Percentiles rank a stretch among this genome's conserved stretches.
Evolutionary conservation across 305 asterid genomes (phyloP).

Genomic region (Solanum hybrid): DNA sequence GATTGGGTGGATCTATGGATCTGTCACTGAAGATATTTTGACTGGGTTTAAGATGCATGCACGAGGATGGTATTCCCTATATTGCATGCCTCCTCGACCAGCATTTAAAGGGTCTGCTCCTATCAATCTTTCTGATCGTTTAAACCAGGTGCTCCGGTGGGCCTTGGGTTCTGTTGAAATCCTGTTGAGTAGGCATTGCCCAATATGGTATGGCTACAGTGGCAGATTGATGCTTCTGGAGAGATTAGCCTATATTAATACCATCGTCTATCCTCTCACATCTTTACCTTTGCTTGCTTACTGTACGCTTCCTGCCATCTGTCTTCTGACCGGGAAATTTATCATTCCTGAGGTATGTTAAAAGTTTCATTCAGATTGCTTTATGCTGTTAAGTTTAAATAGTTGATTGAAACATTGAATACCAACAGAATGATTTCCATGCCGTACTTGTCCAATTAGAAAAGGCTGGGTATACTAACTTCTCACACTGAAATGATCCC

Average conservation of each 20-base stretch:
- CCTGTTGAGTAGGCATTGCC: slow-evolving; percentile 62
- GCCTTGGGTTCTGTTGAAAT: slow-evolving; percentile 66
- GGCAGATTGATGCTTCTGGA: slow-evolving; percentile 46
- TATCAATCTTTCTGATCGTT: slow-evolving; percentile 63
- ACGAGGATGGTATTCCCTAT: slow-evolving; percentile 62
- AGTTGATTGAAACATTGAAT: neutral
- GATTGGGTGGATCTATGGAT: slow-evolving; percentile 72
- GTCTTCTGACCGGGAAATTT: slow-evolving; percentile 60
- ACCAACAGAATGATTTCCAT: neutral
- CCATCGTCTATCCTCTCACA: slow-evolving; percentile 63
- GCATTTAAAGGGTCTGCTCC: slow-evolving; percentile 73
- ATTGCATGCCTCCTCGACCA: slow-evolving; percentile 62
- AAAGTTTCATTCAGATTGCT: neutral
- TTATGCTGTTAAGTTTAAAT: neutral
- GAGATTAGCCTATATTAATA: slow-evolving; percentile 60
- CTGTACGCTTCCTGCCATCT: slow-evolving; percentile 58
- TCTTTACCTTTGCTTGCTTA: slow-evolving; percentile 54
- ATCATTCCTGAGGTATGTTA: slow-evolving; percentile 52
- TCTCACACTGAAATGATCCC: neutral
- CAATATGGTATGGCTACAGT: slow-evolving; percentile 64
- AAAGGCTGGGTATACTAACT: neutral
- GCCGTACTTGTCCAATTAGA: neutral
- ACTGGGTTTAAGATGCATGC: slow-evolving; percentile 74
- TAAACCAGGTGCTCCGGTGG: slow-evolving; percentile 73
- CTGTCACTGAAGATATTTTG: slow-evolving; percentile 64